Conservation (phyloP, 2,329 filamentous ascomycete genomes). For the Fusarium bulbicola region DNA sequence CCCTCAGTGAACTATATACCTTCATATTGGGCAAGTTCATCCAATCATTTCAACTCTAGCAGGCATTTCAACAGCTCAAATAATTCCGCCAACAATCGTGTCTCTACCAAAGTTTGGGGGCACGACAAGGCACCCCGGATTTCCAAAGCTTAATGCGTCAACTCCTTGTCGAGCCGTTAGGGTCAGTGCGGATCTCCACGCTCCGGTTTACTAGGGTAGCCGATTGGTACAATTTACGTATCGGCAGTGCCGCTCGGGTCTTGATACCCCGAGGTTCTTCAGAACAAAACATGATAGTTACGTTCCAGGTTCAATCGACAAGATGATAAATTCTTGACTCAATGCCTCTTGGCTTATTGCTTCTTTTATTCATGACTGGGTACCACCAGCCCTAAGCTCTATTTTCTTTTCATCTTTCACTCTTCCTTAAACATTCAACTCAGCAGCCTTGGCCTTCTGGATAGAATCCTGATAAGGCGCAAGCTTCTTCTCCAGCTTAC, state of each 20-base stretch:
- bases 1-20: background rate
- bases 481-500: constrained; percentile 26
- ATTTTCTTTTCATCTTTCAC: background rate
- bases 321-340: fast-evolving
- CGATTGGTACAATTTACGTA: background rate
- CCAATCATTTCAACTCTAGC: background rate
- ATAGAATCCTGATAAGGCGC: constrained; percentile 20
- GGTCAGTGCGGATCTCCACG: background rate
- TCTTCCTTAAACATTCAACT: constrained; percentile 15
- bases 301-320: background rate
- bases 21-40: background rate
- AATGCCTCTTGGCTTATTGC: fast-evolving
- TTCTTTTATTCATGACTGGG: background rate
- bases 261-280: fast-evolving
- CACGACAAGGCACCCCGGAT: background rate
- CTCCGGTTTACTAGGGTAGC: background rate
- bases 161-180: background rate
- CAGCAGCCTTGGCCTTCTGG: constrained; percentile 16
- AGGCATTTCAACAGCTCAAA: fast-evolving
- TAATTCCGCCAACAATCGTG: background rate
- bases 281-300: no score
- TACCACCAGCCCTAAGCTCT: background rate
- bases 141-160: background rate
- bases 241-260: background rate
- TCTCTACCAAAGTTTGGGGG: background rate